phyloP scores from a whole-genome alignment of 768 basidiomycete genomes.

The Leccinellum rugosiceps region DNA sequence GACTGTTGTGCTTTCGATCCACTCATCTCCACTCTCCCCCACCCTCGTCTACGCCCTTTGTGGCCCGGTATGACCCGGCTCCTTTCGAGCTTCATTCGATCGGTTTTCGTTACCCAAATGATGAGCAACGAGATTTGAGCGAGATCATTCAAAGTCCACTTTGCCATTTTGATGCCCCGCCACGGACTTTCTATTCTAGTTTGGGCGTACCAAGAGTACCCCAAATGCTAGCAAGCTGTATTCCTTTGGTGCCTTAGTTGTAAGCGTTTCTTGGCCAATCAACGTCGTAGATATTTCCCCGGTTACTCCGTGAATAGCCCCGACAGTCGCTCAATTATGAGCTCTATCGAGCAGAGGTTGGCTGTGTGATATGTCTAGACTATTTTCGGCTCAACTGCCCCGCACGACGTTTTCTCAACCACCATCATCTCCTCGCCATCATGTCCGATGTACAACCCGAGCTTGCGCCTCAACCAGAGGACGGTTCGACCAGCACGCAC shows the following conservation, averaged over 20 bases:
- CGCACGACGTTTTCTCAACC: not conserved
- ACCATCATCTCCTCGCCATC: not conserved
- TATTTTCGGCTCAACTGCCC: not conserved
- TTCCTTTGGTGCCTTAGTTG: constrained; percentile 28
- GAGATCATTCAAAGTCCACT: no score
- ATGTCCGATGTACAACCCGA: constrained; percentile 35
- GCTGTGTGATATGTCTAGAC: not conserved
- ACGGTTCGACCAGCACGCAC: constrained; percentile 29
- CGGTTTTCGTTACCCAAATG: no score
- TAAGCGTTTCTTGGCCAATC: constrained; percentile 16
- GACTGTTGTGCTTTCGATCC: constrained; percentile 14
- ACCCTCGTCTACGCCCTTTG: constrained; percentile 2
- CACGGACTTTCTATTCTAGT: constrained; percentile 13
- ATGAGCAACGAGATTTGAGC: no score
- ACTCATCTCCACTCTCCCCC: constrained; percentile 15
- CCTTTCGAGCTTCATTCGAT: not conserved
- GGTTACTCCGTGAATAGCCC: constrained; percentile 10
- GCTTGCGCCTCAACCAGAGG: constrained; percentile 41
- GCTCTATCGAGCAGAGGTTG: not conserved
- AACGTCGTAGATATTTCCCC: constrained; percentile 5
- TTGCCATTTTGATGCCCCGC: not conserved
- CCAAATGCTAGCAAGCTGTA: constrained; percentile 24
- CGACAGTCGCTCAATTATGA: no score
- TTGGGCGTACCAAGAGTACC: constrained; percentile 13
- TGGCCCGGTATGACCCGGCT: not conserved